Conservation (phyloP, 768 basidiomycete genomes). For the Suillus cothurnatus region DNA sequence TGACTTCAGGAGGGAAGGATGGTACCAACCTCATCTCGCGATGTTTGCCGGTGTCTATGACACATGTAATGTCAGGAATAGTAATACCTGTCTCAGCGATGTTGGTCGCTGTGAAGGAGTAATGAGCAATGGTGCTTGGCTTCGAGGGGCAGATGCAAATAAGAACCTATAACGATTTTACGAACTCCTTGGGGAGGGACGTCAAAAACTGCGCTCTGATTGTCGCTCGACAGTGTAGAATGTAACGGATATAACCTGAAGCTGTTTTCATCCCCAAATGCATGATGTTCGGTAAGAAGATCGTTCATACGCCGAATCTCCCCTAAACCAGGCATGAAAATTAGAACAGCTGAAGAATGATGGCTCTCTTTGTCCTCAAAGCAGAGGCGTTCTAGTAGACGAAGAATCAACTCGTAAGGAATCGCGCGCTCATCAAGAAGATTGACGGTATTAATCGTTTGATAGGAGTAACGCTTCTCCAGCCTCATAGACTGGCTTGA, state of each 20-base stretch:
- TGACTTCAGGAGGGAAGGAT: neutral
- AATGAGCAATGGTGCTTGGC: constrained; percentile 3
- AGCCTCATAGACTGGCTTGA: constrained; percentile 45
- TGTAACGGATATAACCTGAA: constrained; percentile 88
- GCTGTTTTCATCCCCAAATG: constrained; percentile 60
- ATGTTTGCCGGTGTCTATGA: constrained; percentile 93
- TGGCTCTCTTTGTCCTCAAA: constrained; percentile 56
- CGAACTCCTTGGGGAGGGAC: constrained; percentile 75
- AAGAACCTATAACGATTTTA: constrained; percentile 91
- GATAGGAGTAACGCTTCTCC: constrained; percentile 79
- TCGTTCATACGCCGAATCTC: constrained; percentile 92
- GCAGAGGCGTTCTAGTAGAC: constrained; percentile 81
- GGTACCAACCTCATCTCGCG: constrained; percentile 80
- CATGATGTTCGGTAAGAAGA: constrained; percentile 69
- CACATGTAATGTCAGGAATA: constrained; percentile 96
- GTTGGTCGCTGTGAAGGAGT: constrained; percentile 65
- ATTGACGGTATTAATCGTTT: constrained; percentile 78
- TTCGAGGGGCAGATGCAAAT: constrained; percentile 15
- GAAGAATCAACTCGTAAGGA: constrained; percentile 88
- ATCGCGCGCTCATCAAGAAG: constrained; percentile 86
- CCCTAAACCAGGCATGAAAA: constrained; percentile 94
- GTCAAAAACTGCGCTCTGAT: constrained; percentile 90
- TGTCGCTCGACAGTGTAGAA: constrained; percentile 90
- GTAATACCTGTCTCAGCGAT: constrained; percentile 98
- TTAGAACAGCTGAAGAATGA: constrained; percentile 73